These are phyloP conservation scores for Starmerella lactis-condensi DNA, from an alignment of 805 yeast genomes.

Conservation along the genomic window DNA sequence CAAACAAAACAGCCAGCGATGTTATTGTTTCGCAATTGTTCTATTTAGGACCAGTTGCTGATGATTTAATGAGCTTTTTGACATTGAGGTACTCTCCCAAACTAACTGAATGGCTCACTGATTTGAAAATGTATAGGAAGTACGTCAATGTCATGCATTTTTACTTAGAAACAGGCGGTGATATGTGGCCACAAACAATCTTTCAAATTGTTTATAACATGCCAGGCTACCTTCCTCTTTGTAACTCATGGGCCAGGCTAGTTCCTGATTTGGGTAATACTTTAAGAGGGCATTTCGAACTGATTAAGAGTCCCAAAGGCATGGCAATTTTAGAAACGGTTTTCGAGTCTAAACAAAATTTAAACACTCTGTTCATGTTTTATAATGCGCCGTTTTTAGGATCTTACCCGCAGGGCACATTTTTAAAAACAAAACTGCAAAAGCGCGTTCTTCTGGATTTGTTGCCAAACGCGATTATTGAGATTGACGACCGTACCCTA, in stretches of 20 bases:
- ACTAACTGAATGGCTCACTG: constrained; percentile 2
- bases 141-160: constrained; percentile 8
- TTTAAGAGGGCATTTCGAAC: constrained; percentile 11
- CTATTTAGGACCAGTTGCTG: constrained; percentile 9
- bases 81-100: background rate
- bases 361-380: constrained; percentile 2
- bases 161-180: background rate
- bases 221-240: constrained; percentile 6
- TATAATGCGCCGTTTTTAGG: constrained; percentile 14
- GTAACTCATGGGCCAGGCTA: constrained; percentile 7
- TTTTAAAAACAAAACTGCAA: background rate
- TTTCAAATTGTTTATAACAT: constrained; percentile 4
- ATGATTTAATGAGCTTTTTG: constrained; percentile 3
- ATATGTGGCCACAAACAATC: constrained; percentile 1
- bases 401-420: constrained; percentile 10
- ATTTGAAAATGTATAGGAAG: background rate
- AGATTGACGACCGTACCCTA: background rate
- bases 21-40: constrained; percentile 9
- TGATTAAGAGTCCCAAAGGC: background rate
- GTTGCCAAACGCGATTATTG: background rate
- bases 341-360: background rate
- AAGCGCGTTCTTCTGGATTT: background rate
- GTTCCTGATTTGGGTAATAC: constrained; percentile 10
- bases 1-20: constrained; percentile 3
- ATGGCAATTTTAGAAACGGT: background rate